Base-by-base conservation (phyloP, 176 grass and related monocot species). In the Dendrocalamus sinicus region DNA sequence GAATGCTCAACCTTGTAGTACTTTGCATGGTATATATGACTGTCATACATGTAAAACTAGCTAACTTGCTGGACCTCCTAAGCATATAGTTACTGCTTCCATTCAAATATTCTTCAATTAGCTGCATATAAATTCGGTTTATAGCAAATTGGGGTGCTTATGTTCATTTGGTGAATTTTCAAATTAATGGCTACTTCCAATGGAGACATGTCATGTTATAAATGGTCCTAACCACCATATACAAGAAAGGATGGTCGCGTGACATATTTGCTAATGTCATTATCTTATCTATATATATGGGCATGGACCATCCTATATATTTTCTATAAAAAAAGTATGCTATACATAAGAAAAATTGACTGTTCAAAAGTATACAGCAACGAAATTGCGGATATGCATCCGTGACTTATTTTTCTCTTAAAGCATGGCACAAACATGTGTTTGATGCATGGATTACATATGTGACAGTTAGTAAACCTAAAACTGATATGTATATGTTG, bases 241-340 rank as follows among this genome's bases (percentile, higher is more conserved):
- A 75, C 19, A 44, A 43, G 41, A 73, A 77, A 77, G 16, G 35
- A 62, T 48, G 57, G 43, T 6, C 48, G 19, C 9, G 9, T 80
- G 70, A 52, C 70, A 86, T 39, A 68, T 51, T 28, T 50, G 28
- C 41, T 75, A 75, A 41, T 80, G 50, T 28, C 70, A 39, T 75
- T 72, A 78, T 85, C 46, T 63, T 70, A 85, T 62, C 35, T 19
- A 55, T 41, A 75, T 41, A 75, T 71, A 37, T n/a, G 66, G 12
- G 52, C 35, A 53, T 81, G 88, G 83, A 76, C 83, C 71, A 77
- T 60, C 32, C 44, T 77, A 32, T 22, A 17, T 69, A 89, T 58
- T 81, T 82, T 80, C 0, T 75, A 55, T 19, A 3, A 78, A 16
- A 30, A 22, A 9, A 70, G 6, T 32, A 45, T 60, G 9, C 4